Base-by-base conservation (phyloP, 192 early-diverging fungal genomes). In the Chytriomyces sp. region DNA sequence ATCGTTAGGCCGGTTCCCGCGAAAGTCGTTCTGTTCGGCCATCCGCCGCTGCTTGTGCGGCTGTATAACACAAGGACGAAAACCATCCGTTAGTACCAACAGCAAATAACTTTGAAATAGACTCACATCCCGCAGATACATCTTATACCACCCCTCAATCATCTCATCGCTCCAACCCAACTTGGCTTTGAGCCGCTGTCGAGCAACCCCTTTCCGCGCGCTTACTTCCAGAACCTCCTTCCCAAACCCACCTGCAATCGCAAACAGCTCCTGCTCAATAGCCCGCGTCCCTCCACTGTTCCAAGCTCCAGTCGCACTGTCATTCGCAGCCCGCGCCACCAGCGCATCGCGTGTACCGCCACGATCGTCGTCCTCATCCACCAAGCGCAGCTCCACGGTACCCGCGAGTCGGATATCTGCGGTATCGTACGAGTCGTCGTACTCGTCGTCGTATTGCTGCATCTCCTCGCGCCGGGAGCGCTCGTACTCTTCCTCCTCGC, bases 351-450 rank as follows among this genome's bases (percentile, higher is more conserved):
- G 14, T 8, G 64, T n/a, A 65, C 52, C 41, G 8, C 22, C 41
- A 33, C 64, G 22, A 17, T 60, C 57, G 63, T 63, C 64, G 7
- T 55, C 14, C 26, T 88, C 85, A 72, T 93, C 91, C 33, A 85
- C 67, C 36, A 79, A 62, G 44, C 66, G 81, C 28, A 85, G 77
- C 38, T 89, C 88, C 2, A 86, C 77, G 1, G 74, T 78, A 37
- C 82, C 82, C 8, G 83, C 81, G 19, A 81, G 85, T 39, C 86
- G 81, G 66, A 90, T 78, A 33, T 89, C 89, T 22, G 81, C 80
- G 28, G 85, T 82, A 72, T 98, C 96, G 59, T 95, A 98, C 19
- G 93, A 92, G 73, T 96, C 96, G 75, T 98, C 96, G 66, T 93
- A 74, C 62, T 82, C 78, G 38, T 85, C 84, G 44, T 83, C 81